phyloP scores from a whole-genome alignment of 306 rosid genomes.

The Lagenaria siceraria region DNA sequence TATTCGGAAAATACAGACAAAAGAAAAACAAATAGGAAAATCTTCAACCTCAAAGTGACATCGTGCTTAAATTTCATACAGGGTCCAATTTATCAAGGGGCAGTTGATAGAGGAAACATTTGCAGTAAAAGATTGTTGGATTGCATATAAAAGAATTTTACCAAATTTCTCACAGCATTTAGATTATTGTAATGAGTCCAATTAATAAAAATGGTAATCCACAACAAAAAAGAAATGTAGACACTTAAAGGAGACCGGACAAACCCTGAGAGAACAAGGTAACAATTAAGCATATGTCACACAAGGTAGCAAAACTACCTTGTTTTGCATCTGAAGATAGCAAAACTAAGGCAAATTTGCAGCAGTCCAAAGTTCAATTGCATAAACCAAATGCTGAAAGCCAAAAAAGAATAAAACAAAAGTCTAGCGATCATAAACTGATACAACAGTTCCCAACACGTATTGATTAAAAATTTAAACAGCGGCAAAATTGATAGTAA shows the following conservation, averaged over 20 bases:
- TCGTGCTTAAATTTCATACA: not conserved
- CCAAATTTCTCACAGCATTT: not conserved
- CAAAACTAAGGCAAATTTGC: not conserved
- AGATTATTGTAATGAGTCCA: not conserved
- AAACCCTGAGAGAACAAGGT: not conserved
- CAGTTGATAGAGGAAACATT: not conserved
- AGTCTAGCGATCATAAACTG: not conserved
- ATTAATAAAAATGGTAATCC: conserved; percentile 1
- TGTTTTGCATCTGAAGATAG: not conserved
- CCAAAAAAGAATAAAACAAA: not conserved
- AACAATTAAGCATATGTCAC: not conserved
- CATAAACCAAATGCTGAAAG: not conserved
- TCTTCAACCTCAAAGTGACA: not conserved
- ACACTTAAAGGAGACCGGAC: not conserved
- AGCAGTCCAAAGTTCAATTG: not conserved
- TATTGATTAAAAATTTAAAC: not conserved
- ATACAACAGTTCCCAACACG: not conserved
- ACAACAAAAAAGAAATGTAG: not conserved
- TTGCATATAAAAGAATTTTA: not conserved
- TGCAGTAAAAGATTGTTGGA: not conserved
- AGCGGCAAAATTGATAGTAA: not conserved
- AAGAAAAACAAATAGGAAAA: not conserved
- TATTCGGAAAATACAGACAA: not conserved
- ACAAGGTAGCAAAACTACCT: too few relatives aligned
- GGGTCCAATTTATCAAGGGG: not conserved